Base-by-base conservation (phyloP, 2,329 filamentous ascomycete genomes). In the Neofusicoccum cordaticola region DNA sequence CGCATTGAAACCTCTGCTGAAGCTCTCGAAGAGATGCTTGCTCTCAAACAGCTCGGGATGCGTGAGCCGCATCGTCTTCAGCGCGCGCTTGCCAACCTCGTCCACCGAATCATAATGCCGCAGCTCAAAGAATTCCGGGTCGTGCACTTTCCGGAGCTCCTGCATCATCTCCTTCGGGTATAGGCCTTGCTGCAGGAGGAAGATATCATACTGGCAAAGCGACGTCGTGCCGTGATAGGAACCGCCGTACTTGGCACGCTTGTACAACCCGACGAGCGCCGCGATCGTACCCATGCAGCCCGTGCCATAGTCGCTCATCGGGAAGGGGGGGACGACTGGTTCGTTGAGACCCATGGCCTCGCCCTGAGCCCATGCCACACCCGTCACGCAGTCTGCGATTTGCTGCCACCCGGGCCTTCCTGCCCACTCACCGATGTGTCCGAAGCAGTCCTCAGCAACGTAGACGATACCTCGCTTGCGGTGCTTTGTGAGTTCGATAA, bases 381-480 rank as follows among this genome's bases (percentile, higher is more conserved):
- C 85, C 65, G 84, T 84, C 73, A 82, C 87, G 63, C 84, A 88
- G 72, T 91, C 89, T 15, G 88, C 88, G 68, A 90, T 90, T 69
- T 90, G 88, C 71, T 90, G 89, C 89, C 89, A 91, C 6, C 89
- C 89, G 4, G 87, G 84, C 3, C 88, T 81, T 7, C 78, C 75
- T 0, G 85, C 82, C 88, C 88, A 91, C 65, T 88, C 85, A 5
- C 83, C 85, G 35, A 83, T 78, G 39, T 85, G 86, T 0, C 89
- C 89, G 69, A 91, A 91, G 72, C 89, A 91, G 72, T 91, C 88
- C 73, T 92, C 89, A 39, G 85, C 84, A 7, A 90, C 86, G 69
- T 90, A 90, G 6, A 91, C 82, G 39, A 88, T 84, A 1, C 88
- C 89, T 70, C 83, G 86, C 3, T 84, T 82, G 17, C 88, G 81